Evolutionary conservation across 2,329 filamentous ascomycete species (phyloP), one percentile per base, ranked within the genome.

Genomic region (Ascocoryne sarcoides): DNA sequence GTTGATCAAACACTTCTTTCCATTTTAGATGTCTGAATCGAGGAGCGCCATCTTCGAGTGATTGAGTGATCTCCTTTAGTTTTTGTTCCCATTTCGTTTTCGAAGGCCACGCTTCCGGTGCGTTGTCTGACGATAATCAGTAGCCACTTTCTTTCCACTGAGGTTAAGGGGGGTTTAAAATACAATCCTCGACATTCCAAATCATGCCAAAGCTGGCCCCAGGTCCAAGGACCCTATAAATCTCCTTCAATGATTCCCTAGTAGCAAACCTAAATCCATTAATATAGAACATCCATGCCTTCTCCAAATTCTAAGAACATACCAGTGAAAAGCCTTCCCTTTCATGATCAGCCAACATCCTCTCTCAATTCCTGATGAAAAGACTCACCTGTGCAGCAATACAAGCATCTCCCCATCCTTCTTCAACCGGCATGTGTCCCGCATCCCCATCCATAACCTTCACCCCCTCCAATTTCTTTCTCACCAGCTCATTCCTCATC

Each of bases 181-280:
- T 61, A 80, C 79, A 84, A 48, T 83, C 77, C 57, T 85, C 81
- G 44, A 80, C 66, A 51, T 85, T 86, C 82, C 83, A 87, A 39
- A 87, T 78, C 58, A 84, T 60, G 10, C 76, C 82, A 19, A 87
- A 65, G 19, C 67, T 66, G 5, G 72, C 73, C 5, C 70, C 70
- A 0, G 76, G 76, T 52, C 71, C 72, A 35, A 87, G 61, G 0
- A 82, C 70, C 34, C 81, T 72, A 49, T 76, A 70, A n/a, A 87
- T 80, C 51, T 85, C 80, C 33, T 65, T 60, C 19, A 88, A 62
- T 0, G 80, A 66, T 26, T 74, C 68, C 31, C 70, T 62, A 39
- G 71, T 82, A 29, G 81, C 76, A 61, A 87, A 87, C 82, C 82
- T 79, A n/a, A 3, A 38, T 36, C n/a, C 5, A 2, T 32, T 31